These are phyloP conservation scores for Fusarium euwallaceae DNA, from an alignment of 2,329 filamentous ascomycete genomes.

Conservation along the genomic window DNA sequence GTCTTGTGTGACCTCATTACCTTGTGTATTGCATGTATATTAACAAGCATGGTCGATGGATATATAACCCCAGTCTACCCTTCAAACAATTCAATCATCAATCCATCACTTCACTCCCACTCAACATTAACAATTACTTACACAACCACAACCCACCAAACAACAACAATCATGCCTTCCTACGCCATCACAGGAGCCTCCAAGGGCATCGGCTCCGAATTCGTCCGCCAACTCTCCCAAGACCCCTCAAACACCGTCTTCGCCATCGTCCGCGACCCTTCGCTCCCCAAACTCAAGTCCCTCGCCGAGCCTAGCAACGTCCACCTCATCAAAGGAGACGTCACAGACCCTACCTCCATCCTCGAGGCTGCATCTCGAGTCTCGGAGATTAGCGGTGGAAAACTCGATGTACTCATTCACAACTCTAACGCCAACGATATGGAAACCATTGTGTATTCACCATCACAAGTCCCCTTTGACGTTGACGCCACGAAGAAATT, in stretches of 20 bases:
- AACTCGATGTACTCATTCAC: conserved; percentile 1
- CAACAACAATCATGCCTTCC: conserved; percentile 26
- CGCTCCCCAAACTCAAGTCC: neutral
- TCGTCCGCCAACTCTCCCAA: conserved; percentile 33
- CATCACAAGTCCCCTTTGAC: neutral
- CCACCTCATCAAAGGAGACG: conserved; percentile 6
- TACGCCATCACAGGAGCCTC: conserved; percentile 40
- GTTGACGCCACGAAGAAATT: neutral
- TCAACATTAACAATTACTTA: no score
- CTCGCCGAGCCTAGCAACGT: neutral
- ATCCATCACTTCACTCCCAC: neutral
- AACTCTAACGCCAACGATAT: neutral
- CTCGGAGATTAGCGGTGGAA: neutral
- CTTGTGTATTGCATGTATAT: neutral
- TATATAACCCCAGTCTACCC: neutral
- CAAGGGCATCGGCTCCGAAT: conserved; percentile 42
- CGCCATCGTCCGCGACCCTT: neutral
- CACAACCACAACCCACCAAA: neutral
- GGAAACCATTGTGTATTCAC: neutral
- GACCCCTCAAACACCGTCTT: conserved; percentile 3
- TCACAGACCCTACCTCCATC: neutral
- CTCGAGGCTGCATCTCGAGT: neutral
- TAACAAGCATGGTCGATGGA: neutral
- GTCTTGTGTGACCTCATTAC: neutral
- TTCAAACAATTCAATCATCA: neutral